phyloP scores from a whole-genome alignment of 805 yeast species.

The Candida chauliodis region DNA sequence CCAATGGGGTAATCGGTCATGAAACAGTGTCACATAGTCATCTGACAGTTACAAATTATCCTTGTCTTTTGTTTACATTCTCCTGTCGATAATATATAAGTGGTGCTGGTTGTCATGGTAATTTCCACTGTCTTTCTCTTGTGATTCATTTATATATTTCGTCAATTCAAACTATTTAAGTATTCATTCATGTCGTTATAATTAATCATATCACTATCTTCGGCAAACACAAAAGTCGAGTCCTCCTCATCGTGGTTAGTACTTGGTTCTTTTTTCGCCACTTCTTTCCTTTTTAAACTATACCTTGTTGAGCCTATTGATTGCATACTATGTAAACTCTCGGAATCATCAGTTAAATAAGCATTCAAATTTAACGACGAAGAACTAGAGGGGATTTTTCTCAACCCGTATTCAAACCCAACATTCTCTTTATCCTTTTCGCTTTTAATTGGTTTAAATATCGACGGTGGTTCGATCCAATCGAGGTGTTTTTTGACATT shows the following conservation, averaged over 20 bases:
- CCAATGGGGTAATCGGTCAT: no score
- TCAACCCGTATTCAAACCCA: constrained; percentile 17
- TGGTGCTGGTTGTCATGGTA: neutral
- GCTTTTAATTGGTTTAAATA: constrained; percentile 14
- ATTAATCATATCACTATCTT: constrained; percentile 9
- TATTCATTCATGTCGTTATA: constrained; percentile 15
- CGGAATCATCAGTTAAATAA: constrained; percentile 35
- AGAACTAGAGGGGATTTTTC: constrained; percentile 36
- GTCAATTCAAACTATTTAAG: constrained; percentile 12
- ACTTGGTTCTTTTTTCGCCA: neutral
- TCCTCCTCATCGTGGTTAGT: constrained; percentile 6
- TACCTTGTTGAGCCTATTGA: constrained; percentile 1
- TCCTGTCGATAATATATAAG: no score
- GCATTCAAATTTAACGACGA: constrained; percentile 41
- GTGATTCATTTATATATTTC: neutral
- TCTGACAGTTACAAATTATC: no score
- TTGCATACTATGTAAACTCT: constrained; percentile 4
- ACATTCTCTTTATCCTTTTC: constrained; percentile 5
- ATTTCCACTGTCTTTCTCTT: neutral
- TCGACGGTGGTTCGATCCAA: constrained; percentile 37
- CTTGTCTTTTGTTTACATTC: no score
- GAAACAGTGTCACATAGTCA: no score
- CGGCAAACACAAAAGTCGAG: constrained; percentile 12
- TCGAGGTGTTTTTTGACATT: constrained; percentile 16
- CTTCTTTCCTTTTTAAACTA: constrained; percentile 1